These are phyloP conservation scores for Cyclotella atomus DNA, from an alignment of 108 stramenopile genomes.

Conservation along the genomic window DNA sequence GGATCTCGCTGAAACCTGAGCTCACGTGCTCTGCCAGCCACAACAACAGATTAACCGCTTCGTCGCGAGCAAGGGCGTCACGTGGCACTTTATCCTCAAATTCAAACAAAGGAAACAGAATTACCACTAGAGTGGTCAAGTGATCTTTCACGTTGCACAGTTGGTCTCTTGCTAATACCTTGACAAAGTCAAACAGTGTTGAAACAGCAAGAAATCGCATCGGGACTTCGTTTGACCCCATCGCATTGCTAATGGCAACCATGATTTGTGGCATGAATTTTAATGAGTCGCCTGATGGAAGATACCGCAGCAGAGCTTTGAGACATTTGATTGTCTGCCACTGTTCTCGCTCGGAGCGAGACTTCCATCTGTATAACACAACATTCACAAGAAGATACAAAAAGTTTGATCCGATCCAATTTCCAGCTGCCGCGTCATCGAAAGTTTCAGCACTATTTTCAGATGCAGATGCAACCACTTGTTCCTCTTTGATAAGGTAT, in stretches of 20 bases:
- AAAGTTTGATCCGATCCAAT: conserved; percentile 78
- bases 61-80: conserved; percentile 36
- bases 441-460: conserved; percentile 15
- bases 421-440: conserved; percentile 31
- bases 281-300: conserved; percentile 56
- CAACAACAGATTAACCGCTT: conserved; percentile 64
- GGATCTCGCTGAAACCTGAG: conserved; percentile 65
- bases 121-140: conserved; percentile 75
- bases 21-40: conserved; percentile 64
- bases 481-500: conserved; percentile 28
- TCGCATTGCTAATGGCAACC: conserved; percentile 70
- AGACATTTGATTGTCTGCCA: conserved; percentile 66
- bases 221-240: conserved; percentile 23
- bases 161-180: conserved; percentile 54
- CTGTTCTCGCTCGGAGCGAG: conserved; percentile 48
- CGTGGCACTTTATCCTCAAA: conserved; percentile 37
- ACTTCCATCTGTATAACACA: conserved; percentile 65
- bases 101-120: conserved; percentile 75
- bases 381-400: conserved; percentile 83
- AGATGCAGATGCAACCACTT: conserved; percentile 22
- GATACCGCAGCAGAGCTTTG: conserved; percentile 53
- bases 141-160: conserved; percentile 62
- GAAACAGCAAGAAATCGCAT: conserved; percentile 61
- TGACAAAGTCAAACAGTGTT: conserved; percentile 67
- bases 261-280: conserved; percentile 83